Conservation (phyloP, 768 basidiomycete species). For the Suillus alpinus region DNA sequence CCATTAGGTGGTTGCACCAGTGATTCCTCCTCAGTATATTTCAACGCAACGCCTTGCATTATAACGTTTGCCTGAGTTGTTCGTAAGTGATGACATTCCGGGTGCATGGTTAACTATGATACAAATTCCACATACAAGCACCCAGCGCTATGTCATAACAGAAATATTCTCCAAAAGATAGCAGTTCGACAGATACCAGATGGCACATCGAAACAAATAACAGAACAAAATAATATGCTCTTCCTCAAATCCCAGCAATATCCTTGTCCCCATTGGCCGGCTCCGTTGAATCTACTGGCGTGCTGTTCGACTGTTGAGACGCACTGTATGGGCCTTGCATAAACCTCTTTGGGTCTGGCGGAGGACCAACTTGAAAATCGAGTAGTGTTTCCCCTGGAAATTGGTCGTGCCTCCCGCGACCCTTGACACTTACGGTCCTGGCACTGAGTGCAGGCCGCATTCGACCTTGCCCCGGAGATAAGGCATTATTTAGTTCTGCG, state of each 20-base stretch:
- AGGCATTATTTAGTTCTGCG: conserved; percentile 5
- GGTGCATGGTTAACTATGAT: conserved; percentile 10
- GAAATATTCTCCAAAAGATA: neutral
- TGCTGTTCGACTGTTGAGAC: conserved; percentile 2
- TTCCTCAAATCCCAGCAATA: neutral
- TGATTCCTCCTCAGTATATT: neutral
- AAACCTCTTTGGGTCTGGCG: conserved; percentile 6
- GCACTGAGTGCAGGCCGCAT: neutral
- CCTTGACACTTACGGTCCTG: conserved; percentile 12
- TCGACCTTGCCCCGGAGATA: conserved; percentile 5
- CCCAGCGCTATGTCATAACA: neutral
- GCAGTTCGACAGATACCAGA: neutral
- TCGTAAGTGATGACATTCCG: conserved; percentile 6
- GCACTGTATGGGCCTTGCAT: neutral
- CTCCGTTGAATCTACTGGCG: neutral
- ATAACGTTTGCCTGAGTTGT: neutral
- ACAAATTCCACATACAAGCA: conserved; percentile 1
- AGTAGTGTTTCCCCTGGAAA: conserved; percentile 20
- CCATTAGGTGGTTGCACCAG: neutral
- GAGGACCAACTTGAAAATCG: conserved; percentile 7
- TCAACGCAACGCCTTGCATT: neutral
- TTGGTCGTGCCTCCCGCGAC: neutral
- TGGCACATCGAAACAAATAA: conserved; percentile 4
- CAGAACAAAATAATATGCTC: neutral
- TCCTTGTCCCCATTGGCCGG: neutral